Percentiles rank a stretch among this genome's conserved stretches.
Conservation (phyloP, 257 asterid genomes). For the Solanum virginianum region DNA sequence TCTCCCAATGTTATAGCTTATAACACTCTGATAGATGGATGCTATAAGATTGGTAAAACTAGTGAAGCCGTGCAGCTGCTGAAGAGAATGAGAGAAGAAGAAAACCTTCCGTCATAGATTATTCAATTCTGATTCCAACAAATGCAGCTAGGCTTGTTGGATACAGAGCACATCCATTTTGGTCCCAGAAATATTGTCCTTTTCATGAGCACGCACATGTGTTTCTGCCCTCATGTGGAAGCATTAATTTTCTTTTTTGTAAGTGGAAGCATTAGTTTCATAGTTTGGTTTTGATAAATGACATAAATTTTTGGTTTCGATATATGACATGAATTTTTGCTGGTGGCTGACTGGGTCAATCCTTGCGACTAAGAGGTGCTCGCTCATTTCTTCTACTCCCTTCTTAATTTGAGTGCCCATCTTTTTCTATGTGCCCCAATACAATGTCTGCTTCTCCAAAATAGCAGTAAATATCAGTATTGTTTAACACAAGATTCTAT, state of each 20-base stretch:
- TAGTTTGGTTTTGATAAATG: background rate
- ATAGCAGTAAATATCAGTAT: background rate
- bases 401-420: background rate
- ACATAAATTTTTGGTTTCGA: background rate
- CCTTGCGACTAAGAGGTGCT: constrained; percentile 68
- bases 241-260: background rate
- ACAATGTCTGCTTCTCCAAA: background rate
- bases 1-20: constrained; percentile 57
- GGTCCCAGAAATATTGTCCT: constrained; percentile 98
- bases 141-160: constrained; percentile 86
- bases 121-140: constrained; percentile 70
- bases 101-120: constrained; percentile 40
- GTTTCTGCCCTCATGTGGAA: background rate
- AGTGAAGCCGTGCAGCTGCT: constrained; percentile 42
- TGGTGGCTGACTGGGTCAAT: constrained; percentile 82
- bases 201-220: constrained; percentile 53
- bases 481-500: background rate
- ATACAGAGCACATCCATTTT: constrained; percentile 86
- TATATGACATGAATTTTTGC: background rate
- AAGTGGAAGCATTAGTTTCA: background rate
- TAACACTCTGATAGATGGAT: constrained; percentile 64
- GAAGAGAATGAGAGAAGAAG: constrained; percentile 58
- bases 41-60: constrained; percentile 45
- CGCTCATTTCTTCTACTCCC: background rate
- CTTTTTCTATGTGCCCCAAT: background rate